Evolutionary conservation across 1,139 yeast species (phyloP), one percentile per base, ranked within the genome.

Genomic region (Kodamaea anthophila): DNA sequence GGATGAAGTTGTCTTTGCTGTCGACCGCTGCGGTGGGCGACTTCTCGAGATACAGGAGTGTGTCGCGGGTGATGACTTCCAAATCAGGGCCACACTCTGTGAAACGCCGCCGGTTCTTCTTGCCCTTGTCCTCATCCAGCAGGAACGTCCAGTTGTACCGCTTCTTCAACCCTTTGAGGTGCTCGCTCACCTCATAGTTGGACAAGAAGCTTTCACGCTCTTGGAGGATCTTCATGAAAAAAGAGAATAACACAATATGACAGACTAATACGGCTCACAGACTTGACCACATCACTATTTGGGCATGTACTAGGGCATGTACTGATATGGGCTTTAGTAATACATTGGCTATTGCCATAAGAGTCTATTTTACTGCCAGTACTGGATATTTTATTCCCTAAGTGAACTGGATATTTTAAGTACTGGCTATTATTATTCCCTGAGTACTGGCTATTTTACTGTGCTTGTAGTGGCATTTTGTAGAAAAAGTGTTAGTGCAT

Each of bases 61-160:
- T 54, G 44, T 83, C 95, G 35, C 77, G 67, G 10, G 91, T 73
- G 24, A 86, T 70, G 9, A 74, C 69, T 43, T 88, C 96, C 27
- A 80, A 55, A 31, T 74, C 59, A 22, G 56, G 27, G 4, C 73
- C 72, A 34, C 68, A 55, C 4, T 56, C 76, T 42, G 62, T 54
- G 61, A 59, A 51, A 50, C 69, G 42, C 53, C 66, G 47, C 47
- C 58, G 51, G 56, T 58, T 47, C 46, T 64, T 46, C 46, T 58
- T 44, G 50, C 63, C 42, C 31, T 45, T 43, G 44, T 62, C 63
- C 28, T 60, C 67, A 46, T 56, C 62, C 34, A 55, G 57, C 6
- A 55, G 48, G 32, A 65, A 66, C 6, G 60, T 44, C 77, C 74
- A 71, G 41, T 59, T 59, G 42, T 70, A 63, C 34, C 58, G 60